Conservation (phyloP, 202 grass and related monocot species). For the Setaria viridis region DNA sequence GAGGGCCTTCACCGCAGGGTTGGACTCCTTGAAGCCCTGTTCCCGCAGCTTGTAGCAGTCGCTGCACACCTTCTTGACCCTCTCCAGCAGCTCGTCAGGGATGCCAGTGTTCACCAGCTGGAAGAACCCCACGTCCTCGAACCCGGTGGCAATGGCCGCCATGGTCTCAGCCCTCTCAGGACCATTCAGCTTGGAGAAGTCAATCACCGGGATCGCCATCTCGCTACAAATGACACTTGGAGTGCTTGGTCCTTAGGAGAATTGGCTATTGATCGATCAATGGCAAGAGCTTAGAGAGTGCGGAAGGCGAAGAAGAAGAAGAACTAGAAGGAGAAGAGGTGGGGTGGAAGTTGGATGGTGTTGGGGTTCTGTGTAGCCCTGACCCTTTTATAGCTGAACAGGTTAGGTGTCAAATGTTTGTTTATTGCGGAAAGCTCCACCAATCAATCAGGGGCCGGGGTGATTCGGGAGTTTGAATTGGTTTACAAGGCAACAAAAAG, state of each 20-base stretch:
- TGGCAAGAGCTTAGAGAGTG: neutral
- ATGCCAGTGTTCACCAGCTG: conserved; percentile 94
- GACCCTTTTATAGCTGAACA: conserved; percentile 52
- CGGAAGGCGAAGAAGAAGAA: neutral
- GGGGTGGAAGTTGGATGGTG: neutral
- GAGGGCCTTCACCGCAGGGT: conserved; percentile 47
- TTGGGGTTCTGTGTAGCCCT: neutral
- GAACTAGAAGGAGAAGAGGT: conserved; percentile 14
- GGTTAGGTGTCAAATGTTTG: conserved; percentile 55
- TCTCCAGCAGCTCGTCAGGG: conserved; percentile 74
- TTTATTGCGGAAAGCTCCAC: conserved; percentile 41
- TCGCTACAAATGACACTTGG: neutral
- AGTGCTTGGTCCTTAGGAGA: neutral
- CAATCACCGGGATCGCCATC: conserved; percentile 86
- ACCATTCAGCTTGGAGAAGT: conserved; percentile 82
- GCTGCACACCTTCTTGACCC: conserved; percentile 78
- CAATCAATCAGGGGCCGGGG: conserved; percentile 27
- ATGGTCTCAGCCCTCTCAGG: conserved; percentile 58
- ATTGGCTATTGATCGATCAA: neutral
- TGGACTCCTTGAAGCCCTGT: conserved; percentile 63
- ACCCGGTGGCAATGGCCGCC: conserved; percentile 60
- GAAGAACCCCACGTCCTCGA: conserved; percentile 85
- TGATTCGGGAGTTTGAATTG: conserved; percentile 40
- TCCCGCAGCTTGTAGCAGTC: conserved; percentile 77
- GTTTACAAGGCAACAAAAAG: conserved; percentile 39